phyloP scores from a whole-genome alignment of 2,329 filamentous ascomycete genomes.

The Botrytis tulipae region DNA sequence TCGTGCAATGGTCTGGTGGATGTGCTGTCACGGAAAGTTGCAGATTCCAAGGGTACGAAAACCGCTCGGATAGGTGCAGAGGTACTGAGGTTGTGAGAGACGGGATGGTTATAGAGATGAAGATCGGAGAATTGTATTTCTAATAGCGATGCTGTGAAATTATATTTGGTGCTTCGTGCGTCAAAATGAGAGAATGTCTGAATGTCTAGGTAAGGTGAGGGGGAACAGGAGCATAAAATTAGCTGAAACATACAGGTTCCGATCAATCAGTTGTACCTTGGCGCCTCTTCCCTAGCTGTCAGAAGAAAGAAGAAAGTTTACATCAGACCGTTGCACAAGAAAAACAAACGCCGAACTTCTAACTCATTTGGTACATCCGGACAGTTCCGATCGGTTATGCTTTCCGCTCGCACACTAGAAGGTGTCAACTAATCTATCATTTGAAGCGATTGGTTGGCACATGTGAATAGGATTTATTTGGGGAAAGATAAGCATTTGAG shows the following conservation, averaged over 20 bases:
- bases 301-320: background rate
- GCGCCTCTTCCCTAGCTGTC: background rate
- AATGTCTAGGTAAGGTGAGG: background rate
- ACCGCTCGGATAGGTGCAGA: conserved; percentile 12
- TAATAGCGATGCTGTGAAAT: conserved; percentile 9
- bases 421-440: conserved; percentile 8
- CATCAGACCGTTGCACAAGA: background rate
- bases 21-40: conserved; percentile 18
- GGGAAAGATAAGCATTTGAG: background rate
- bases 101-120: conserved; percentile 10
- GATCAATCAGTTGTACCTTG: background rate
- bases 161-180: background rate
- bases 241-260: conserved; percentile 8
- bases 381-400: conserved; percentile 9
- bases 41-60: conserved; percentile 20
- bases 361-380: conserved; percentile 7
- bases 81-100: background rate
- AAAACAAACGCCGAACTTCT: conserved; percentile 14
- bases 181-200: background rate
- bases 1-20: conserved; percentile 13
- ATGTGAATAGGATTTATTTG: background rate
- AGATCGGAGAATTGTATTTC: conserved; percentile 13
- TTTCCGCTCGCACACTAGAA: conserved; percentile 1
- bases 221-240: background rate
- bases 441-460: background rate